These are phyloP conservation scores for Eimeria maxima DNA, from an alignment of 169 alveolate genomes.

Conservation along the genomic window DNA sequence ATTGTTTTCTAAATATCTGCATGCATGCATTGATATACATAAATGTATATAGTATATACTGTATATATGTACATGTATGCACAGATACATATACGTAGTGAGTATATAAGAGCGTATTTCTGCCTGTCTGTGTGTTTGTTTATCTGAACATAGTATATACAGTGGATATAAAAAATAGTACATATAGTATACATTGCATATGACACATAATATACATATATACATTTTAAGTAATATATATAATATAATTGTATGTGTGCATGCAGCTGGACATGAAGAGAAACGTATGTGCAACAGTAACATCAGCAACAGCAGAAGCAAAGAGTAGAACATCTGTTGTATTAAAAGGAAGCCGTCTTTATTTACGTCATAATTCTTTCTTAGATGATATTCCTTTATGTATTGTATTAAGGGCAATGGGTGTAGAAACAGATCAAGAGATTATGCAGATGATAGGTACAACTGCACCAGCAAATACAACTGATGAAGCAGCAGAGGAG, in stretches of 20 bases:
- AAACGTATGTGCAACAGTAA: conserved; percentile 97
- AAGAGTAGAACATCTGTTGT: conserved; percentile 98
- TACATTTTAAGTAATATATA: no score
- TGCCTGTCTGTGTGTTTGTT: no score
- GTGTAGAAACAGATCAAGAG: conserved; percentile 99
- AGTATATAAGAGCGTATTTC: no score
- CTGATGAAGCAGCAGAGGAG: neutral
- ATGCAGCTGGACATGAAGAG: conserved; percentile 94
- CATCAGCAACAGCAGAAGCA: conserved; percentile 98
- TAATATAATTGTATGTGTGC: neutral
- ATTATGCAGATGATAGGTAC: conserved; percentile 97
- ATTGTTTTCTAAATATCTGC: neutral
- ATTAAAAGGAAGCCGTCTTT: conserved; percentile 95
- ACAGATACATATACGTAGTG: neutral
- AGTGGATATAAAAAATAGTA: no score
- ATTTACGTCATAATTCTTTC: conserved; percentile 97
- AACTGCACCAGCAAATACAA: neutral
- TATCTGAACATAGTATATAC: no score
- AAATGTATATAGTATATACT: no score
- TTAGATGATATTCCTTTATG: conserved; percentile 98
- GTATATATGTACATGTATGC: neutral
- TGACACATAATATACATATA: no score
- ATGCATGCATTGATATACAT: neutral
- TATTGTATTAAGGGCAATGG: conserved; percentile 99
- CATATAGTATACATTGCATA: no score